Base-by-base conservation (phyloP, 139 green algal genomes). In the Raphidocelis subcapitata region DNA sequence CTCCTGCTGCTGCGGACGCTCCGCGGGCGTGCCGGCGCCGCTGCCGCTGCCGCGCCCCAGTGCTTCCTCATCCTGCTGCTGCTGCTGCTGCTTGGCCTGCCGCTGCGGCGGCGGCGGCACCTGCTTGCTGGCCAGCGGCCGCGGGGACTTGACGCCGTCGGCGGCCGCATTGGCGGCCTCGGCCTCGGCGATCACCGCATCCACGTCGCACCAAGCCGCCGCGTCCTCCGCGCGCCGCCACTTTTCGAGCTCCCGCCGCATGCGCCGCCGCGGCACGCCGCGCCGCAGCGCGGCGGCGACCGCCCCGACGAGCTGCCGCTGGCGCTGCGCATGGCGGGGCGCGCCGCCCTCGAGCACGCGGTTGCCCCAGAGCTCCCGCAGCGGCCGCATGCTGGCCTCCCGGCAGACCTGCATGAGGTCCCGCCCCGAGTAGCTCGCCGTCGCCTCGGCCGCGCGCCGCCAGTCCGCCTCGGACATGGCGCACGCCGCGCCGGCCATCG, bases 371-470 rank as follows among this genome's bases (percentile, higher is more conserved):
- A 88, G 66, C 76, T 88, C 82, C 3, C 82, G 63, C 44, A 88
- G 55, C 8, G 82, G 82, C 21, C 75, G 62, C 82, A 88, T 88
- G 37, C 60, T 64, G 2, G 82, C 82, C 74, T 88, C 82, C 52
- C 80, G 81, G 76, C 36, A 55, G 36, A 84, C 79, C 69, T 73
- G 76, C 76, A 86, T 44, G 56, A 88, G 72, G 73, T 88, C 82
- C 28, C 79, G 33, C 1, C 82, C 82, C 46, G 65, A 79, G 75
- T 85, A 84, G n/a, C 67, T 41, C 3, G 64, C 67, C 36, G 68
- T 62, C 3, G 61, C 59, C 49, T 82, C 79, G 0, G 82, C 75
- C 46, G 85, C 68, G n/a, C 44, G 20, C 37, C 37, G 61, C 61
- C 68, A 85, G 3, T 81, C 64, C 18, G 61, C 65, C 1, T 74